Conservation (phyloP, 1,139 yeast species). For the Yamadazyma mexicana region DNA sequence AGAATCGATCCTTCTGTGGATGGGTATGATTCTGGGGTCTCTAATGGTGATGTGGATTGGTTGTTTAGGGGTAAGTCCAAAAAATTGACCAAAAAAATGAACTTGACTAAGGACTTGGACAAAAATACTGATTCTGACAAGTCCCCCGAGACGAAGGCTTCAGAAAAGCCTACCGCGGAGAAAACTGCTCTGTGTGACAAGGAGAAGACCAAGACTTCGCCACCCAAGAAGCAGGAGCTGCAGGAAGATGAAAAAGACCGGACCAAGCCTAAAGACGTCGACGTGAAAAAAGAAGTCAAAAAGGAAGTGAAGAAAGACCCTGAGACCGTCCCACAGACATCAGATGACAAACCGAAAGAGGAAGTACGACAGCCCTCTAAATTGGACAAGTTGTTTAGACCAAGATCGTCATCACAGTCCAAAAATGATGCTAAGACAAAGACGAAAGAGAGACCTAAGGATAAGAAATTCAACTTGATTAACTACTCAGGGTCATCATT, state of each 20-base stretch:
- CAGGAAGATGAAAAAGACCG: constrained; percentile 3
- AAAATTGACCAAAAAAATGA: constrained; percentile 43
- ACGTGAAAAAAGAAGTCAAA: not conserved
- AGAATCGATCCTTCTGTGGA: constrained; percentile 8
- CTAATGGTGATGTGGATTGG: constrained; percentile 79
- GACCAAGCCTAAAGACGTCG: not conserved
- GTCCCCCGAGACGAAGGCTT: not conserved
- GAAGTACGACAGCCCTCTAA: constrained; percentile 10
- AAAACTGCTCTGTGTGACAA: not conserved
- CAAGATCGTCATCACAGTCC: constrained; percentile 13
- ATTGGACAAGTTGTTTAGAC: constrained; percentile 15
- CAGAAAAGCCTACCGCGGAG: not conserved
- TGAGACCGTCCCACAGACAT: not conserved
- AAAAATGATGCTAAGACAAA: constrained; percentile 5
- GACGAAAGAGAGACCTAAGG: constrained; percentile 9
- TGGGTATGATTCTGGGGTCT: constrained; percentile 50
- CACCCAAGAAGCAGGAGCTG: not conserved
- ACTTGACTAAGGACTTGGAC: constrained; percentile 12
- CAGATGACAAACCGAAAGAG: not conserved
- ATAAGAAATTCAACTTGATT: constrained; percentile 14
- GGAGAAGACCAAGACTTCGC: not conserved
- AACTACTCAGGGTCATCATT: constrained; percentile 16
- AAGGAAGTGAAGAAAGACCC: not conserved
- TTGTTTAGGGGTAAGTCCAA: constrained; percentile 65
- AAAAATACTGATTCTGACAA: constrained; percentile 7